Evolutionary conservation across 208 protist genomes (phyloP).

Genomic region (Leishmania turanica): DNA sequence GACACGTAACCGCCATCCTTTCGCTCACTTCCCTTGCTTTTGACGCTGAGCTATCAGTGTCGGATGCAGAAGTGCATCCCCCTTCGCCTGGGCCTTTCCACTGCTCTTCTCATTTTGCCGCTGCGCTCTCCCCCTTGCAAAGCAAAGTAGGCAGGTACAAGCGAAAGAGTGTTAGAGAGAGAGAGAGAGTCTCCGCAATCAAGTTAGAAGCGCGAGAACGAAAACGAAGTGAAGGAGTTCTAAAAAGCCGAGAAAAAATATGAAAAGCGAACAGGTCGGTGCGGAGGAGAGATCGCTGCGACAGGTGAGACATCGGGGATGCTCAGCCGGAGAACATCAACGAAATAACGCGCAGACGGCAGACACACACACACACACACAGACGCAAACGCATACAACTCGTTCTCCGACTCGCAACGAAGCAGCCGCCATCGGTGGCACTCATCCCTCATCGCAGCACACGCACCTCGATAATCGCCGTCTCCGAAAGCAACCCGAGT

Average conservation of each 20-base stretch:
- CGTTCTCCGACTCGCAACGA: not conserved
- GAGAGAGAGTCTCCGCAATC: not conserved
- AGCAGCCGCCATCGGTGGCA: not conserved
- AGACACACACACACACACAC: not conserved
- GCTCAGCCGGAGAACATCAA: not conserved
- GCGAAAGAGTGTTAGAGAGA: not conserved
- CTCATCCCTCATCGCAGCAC: not conserved
- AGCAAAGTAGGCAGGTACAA: not conserved
- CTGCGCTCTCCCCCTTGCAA: not conserved
- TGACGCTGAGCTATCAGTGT: not conserved
- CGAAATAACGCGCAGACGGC: not conserved
- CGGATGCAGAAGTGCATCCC: not conserved
- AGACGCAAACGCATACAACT: not conserved
- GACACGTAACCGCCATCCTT: not conserved
- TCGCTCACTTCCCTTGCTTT: not conserved
- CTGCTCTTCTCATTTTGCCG: not conserved
- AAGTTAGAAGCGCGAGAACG: not conserved
- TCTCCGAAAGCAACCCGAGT: not conserved
- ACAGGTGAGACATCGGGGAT: not conserved
- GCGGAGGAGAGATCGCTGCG: too few species aligned
- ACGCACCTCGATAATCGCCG: not conserved
- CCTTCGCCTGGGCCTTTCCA: not conserved
- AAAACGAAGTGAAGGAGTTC: not conserved
- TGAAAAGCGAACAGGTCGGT: not conserved
- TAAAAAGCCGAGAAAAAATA: not conserved